These are phyloP conservation scores for Teratosphaeria nubilosa DNA, from an alignment of 2,329 filamentous ascomycete genomes.

Conservation along the genomic window DNA sequence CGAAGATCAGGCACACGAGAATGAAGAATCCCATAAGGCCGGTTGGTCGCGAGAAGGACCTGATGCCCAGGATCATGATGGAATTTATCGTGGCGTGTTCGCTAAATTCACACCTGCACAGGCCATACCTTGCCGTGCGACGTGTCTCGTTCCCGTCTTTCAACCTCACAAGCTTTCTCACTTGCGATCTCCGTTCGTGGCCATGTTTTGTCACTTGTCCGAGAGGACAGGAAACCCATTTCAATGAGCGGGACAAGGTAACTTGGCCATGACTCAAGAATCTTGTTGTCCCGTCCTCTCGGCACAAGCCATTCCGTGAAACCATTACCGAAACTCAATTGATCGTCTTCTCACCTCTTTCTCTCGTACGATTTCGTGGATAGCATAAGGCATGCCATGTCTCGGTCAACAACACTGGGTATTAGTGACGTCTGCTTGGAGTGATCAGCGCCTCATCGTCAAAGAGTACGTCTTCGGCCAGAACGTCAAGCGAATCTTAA, in stretches of 20 bases:
- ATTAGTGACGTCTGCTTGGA: no score
- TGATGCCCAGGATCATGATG: neutral
- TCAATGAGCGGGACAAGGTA: neutral
- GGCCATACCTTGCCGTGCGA: neutral
- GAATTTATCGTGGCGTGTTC: neutral
- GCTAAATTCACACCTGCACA: neutral
- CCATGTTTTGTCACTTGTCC: neutral
- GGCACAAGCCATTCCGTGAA: no score
- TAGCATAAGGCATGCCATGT: no score
- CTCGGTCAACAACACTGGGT: no score
- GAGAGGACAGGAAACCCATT: neutral
- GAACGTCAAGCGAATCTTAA: no score
- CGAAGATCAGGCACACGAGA: neutral
- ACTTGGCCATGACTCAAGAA: neutral
- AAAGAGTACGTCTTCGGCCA: no score
- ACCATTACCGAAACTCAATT: neutral
- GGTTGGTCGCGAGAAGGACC: neutral
- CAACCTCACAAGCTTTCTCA: neutral
- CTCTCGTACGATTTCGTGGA: no score
- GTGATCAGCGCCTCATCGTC: no score
- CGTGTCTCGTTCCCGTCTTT: neutral
- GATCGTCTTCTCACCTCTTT: no score
- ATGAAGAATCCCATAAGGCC: neutral
- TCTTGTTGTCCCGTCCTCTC: neutral
- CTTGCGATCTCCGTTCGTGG: neutral